These are phyloP conservation scores for Populus davidiana DNA, from an alignment of 345 rosid species.

Conservation along the genomic window DNA sequence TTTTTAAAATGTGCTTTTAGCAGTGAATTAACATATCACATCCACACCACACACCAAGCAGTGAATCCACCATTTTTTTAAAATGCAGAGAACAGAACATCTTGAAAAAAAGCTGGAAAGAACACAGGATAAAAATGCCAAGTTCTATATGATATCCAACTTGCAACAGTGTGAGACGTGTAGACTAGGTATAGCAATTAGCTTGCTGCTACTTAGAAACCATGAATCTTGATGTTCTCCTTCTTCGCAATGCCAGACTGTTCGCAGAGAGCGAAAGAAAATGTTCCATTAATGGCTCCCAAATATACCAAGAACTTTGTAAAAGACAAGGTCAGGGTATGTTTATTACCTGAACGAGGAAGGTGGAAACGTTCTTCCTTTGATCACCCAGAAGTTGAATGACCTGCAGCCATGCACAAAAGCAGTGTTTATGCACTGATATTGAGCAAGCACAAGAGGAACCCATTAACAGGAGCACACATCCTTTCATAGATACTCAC, in stretches of 20 bases:
- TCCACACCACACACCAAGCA: background rate
- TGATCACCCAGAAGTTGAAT: constrained; percentile 95
- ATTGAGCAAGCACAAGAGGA: background rate
- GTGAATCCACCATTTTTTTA: background rate
- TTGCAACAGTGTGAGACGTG: background rate
- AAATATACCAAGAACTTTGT: background rate
- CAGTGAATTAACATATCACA: background rate
- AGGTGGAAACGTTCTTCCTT: constrained; percentile 79
- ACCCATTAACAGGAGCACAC: background rate
- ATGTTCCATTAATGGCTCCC: background rate
- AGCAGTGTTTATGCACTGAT: background rate
- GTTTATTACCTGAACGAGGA: constrained; percentile 65
- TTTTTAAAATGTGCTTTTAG: too few relatives aligned
- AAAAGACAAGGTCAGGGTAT: too few relatives aligned
- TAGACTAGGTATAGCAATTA: background rate
- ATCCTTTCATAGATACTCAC: background rate
- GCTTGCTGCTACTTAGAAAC: constrained; percentile 51
- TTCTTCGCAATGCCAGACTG: constrained; percentile 96
- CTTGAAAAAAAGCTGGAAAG: background rate
- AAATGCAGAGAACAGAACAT: background rate
- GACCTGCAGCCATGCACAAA: constrained; percentile 38
- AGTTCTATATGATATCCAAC: background rate
- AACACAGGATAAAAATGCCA: background rate
- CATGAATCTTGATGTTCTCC: constrained; percentile 92
- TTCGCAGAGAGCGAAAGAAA: background rate